These are phyloP conservation scores for Avicennia marina DNA, from an alignment of 257 asterid genomes.

Conservation along the genomic window DNA sequence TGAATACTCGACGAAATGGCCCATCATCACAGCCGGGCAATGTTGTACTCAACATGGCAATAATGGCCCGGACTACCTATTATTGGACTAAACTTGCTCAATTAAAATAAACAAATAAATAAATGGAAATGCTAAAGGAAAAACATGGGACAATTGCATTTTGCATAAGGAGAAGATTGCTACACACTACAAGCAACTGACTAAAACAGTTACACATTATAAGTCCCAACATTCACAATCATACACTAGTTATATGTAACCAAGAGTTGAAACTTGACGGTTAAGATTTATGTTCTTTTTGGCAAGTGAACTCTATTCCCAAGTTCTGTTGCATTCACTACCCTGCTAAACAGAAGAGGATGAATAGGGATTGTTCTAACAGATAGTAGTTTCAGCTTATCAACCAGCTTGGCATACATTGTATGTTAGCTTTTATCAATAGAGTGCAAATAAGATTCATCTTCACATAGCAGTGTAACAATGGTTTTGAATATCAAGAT, in stretches of 20 bases:
- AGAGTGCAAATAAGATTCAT: conserved; percentile 7
- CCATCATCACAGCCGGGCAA: conserved; percentile 85
- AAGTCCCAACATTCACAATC: neutral
- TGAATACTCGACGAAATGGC: conserved; percentile 67
- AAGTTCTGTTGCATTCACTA: neutral
- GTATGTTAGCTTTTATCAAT: neutral
- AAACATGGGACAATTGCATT: too few relatives aligned
- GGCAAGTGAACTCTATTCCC: neutral
- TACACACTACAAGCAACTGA: neutral
- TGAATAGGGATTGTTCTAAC: neutral
- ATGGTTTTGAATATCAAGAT: too few relatives aligned
- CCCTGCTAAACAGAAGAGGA: neutral
- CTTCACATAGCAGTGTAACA: too few relatives aligned
- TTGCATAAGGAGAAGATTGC: conserved; percentile 4
- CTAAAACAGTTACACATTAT: neutral
- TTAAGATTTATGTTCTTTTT: neutral
- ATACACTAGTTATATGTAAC: neutral
- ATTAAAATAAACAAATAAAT: neutral
- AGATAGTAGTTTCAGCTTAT: neutral
- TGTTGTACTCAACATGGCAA: conserved; percentile 79
- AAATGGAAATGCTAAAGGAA: too few relatives aligned
- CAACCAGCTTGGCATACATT: neutral
- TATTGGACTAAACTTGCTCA: conserved; percentile 21
- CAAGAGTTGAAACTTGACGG: conserved; percentile 1
- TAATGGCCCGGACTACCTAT: conserved; percentile 80